Conservation (phyloP, 169 alveolate species). For the Eimeria tenella region DNA sequence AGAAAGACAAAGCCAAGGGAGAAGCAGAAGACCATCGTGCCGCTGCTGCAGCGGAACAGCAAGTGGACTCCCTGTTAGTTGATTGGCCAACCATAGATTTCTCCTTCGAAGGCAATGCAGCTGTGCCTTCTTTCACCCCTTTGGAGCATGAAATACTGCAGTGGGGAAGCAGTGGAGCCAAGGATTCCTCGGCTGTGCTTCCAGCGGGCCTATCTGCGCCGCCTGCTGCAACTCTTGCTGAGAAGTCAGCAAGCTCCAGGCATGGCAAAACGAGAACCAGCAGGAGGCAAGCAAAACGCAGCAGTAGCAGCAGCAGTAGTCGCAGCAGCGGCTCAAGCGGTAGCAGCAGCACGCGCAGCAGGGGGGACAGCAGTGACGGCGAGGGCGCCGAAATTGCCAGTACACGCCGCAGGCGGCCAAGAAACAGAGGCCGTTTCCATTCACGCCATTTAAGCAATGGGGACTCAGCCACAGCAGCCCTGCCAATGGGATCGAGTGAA, state of each 20-base stretch:
- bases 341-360: conserved; percentile 64
- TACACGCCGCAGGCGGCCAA: conserved; percentile 1
- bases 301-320: conserved; percentile 53
- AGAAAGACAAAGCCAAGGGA: conserved; percentile 26
- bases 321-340: conserved; percentile 19
- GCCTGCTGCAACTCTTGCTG: conserved; percentile 29
- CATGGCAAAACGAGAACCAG: not conserved
- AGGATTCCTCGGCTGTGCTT: not conserved
- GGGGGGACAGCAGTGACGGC: conserved; percentile 48
- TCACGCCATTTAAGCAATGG: not conserved
- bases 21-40: conserved; percentile 8
- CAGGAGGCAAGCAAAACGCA: conserved; percentile 32
- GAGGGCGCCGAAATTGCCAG: not conserved
- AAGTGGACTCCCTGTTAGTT: conserved; percentile 1
- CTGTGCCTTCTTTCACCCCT: not conserved
- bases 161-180: conserved; percentile 27
- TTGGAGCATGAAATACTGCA: not conserved
- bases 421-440: conserved; percentile 16
- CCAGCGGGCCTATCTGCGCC: not conserved
- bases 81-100: conserved; percentile 47
- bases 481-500: not conserved
- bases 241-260: not conserved
- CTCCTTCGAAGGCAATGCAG: not conserved
- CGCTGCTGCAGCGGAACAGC: conserved; percentile 31
- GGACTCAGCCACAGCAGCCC: conserved; percentile 8